phyloP scores from a whole-genome alignment of 441 rosid genomes.

The Mallotus japonicus region DNA sequence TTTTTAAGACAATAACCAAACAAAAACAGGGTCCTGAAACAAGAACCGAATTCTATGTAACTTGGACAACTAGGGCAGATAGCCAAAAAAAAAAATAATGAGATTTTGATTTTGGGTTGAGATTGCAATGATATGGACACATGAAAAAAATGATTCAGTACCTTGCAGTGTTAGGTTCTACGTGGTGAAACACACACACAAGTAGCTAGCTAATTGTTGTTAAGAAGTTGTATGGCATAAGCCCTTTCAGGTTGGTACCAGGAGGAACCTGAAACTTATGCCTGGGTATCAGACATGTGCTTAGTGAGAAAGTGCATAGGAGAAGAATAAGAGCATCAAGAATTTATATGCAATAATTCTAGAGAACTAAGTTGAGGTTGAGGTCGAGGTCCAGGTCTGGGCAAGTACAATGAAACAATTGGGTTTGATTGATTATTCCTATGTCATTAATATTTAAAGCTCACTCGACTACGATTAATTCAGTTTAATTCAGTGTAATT shows the following conservation, averaged over 20 bases:
- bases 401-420: neutral
- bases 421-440: neutral
- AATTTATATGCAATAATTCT: neutral
- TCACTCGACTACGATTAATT: too few relatives aligned
- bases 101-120: too few relatives aligned
- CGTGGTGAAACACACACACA: neutral
- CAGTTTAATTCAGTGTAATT: too few relatives aligned
- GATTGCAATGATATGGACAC: neutral
- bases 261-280: slow-evolving; percentile 14
- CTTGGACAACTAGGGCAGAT: neutral
- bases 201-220: neutral
- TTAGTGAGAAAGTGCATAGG: neutral
- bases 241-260: neutral
- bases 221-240: neutral
- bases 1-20: too few relatives aligned
- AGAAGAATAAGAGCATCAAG: neutral
- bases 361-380: neutral
- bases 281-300: slow-evolving; percentile 9
- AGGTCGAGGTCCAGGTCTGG: neutral
- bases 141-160: neutral
- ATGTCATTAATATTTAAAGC: too few relatives aligned
- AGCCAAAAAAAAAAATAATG: too few relatives aligned
- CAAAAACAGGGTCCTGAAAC: neutral
- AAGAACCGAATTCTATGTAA: slow-evolving; percentile 20
- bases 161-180: neutral